Evolutionary conservation across 2,329 filamentous ascomycete species (phyloP).

Genomic region (Botrytis aclada): DNA sequence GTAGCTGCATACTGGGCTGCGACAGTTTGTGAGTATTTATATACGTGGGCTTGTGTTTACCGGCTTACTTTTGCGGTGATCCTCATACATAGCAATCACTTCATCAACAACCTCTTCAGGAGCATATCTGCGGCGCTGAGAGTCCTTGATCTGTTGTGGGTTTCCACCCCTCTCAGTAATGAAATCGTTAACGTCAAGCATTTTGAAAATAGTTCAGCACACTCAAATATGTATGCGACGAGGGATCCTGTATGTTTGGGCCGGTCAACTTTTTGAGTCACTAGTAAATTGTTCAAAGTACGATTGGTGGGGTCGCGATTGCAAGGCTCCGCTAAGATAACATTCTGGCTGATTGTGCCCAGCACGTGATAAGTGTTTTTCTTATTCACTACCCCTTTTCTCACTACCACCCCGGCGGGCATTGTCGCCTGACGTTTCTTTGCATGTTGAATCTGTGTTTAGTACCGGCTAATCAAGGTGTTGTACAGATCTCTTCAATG

Average conservation of each 20-base stretch:
- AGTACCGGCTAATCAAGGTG: neutral
- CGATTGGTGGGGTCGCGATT: conserved; percentile 18
- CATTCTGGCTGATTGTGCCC: conserved; percentile 13
- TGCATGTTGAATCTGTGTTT: neutral
- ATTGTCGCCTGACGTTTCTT: neutral
- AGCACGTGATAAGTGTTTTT: conserved; percentile 2
- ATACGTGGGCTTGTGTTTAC: neutral
- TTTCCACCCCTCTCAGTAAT: conserved; percentile 86
- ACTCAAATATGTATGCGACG: conserved; percentile 6
- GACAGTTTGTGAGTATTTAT: conserved; percentile 16
- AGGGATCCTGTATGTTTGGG: neutral
- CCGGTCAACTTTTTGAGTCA: conserved; percentile 19
- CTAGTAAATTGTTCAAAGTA: conserved; percentile 19
- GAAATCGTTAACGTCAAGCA: conserved; percentile 78
- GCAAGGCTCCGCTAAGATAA: conserved; percentile 19
- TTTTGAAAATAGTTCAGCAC: conserved; percentile 39
- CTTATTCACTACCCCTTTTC: conserved; percentile 14
- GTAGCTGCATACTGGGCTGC: conserved; percentile 71
- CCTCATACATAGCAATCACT: conserved; percentile 82
- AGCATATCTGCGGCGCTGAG: conserved; percentile 78
- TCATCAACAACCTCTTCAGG: conserved; percentile 84
- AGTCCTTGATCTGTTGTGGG: conserved; percentile 87
- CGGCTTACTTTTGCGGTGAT: conserved; percentile 68
- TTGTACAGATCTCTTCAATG: neutral
- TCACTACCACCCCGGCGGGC: neutral